A percentile compares a stretch with the other conserved stretches of the same genome.
Evolutionary conservation across 164 flowering plant species (phyloP).

Genomic region (Stephania japonica): DNA sequence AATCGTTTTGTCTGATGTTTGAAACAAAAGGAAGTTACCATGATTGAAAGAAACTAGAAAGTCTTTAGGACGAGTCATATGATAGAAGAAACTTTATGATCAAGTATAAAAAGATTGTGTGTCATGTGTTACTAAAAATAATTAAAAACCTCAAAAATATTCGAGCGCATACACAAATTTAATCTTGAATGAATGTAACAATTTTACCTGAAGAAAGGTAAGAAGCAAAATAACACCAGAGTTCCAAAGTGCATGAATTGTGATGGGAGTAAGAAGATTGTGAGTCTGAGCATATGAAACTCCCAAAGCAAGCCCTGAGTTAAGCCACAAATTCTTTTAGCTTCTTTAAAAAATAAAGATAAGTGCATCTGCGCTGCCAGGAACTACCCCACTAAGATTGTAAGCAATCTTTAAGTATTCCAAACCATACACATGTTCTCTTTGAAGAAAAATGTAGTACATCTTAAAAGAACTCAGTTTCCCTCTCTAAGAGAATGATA

Average conservation of each 20-base stretch:
- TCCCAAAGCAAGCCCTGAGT: slow-evolving; percentile 74
- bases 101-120: neutral
- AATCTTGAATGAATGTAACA: neutral
- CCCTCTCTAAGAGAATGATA: neutral
- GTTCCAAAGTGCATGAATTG: slow-evolving; percentile 89
- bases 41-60: neutral
- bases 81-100: neutral
- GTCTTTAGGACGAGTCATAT: neutral
- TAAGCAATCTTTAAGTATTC: neutral
- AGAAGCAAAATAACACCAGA: slow-evolving; percentile 83
- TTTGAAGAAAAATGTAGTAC: no score
- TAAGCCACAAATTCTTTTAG: neutral
- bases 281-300: slow-evolving; percentile 93
- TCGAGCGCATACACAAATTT: neutral
- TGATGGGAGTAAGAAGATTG: slow-evolving; percentile 84
- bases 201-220: slow-evolving; percentile 72
- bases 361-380: no score
- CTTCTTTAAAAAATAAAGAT: neutral
- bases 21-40: neutral
- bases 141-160: neutral
- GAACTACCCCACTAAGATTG: neutral
- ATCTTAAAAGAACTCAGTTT: neutral
- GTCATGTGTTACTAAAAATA: neutral
- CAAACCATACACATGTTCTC: neutral
- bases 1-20: neutral